Evolutionary conservation across 768 basidiomycete genomes (phyloP), one percentile per base, ranked within the genome.

Genomic region (Myochromella boudieri): DNA sequence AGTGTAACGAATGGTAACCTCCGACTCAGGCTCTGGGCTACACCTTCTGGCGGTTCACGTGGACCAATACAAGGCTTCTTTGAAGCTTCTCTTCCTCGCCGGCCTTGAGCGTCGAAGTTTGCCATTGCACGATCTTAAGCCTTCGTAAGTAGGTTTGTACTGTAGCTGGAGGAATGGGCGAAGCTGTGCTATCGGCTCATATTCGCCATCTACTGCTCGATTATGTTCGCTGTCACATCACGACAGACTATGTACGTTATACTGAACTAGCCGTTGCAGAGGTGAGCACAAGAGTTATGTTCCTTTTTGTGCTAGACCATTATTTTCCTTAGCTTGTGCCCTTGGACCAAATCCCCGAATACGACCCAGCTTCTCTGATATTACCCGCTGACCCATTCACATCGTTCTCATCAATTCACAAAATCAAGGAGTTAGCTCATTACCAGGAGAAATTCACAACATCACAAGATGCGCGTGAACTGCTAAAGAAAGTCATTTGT

Each of bases 371-470:
- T 31, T 76, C 77, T 3, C 68, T 85, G 14, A 57, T 66, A 11
- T 65, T 83, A 11, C 77, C 78, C n/a, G 59, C 66, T 14, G 82
- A 85, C 32, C 82, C 84, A 11, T 75, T 80, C 42, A 71, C 77
- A 1, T 58, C 58, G 10, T 67, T 85, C 14, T 60, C 61, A 24
- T 56, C 60, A 15, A 48, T 67, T 15, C 59, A 70, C 61, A 56
- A 57, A 39, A 46, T 76, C 14, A 37, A 62, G 40, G 52, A 64
- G 7, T 51, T 75, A 15, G 45, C 62, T 10, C 58, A 67, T 10
- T 76, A 73, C 46, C 73, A 80, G 20, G 80, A 85, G 58, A 67
- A 55, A 44, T 70, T 75, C 57, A 58, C 61, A 20, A 67, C 71
- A 1, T 68, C 62, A 1, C 55, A 62, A 9, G 66, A 68, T 31